Conservation (phyloP, 768 basidiomycete genomes). For the Imleria badia region DNA sequence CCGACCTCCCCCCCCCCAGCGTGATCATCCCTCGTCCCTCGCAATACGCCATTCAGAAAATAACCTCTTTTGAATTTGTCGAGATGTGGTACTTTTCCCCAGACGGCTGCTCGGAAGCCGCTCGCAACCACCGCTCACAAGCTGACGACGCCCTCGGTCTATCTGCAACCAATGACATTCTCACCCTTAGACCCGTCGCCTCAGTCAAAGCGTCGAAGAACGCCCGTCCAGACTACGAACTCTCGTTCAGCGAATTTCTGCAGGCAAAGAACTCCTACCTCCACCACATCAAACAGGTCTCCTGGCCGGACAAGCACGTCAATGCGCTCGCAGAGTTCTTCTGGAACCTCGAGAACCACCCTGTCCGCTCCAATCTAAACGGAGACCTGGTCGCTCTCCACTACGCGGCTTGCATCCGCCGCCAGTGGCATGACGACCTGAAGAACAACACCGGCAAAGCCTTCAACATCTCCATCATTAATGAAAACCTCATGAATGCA, state of each 20-base stretch:
- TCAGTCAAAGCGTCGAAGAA: constrained; percentile 17
- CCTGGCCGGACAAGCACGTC: background rate
- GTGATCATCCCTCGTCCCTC: background rate
- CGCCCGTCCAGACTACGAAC: constrained; percentile 9
- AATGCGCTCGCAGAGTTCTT: constrained; percentile 2
- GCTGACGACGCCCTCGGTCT: constrained; percentile 14
- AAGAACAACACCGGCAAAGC: background rate
- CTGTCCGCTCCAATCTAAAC: accelerated
- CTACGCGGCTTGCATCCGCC: background rate
- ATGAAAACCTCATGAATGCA: background rate
- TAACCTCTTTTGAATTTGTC: background rate
- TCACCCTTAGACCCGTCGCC: constrained; percentile 10
- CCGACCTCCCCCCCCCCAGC: background rate
- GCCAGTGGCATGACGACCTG: constrained; percentile 9
- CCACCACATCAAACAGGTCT: background rate
- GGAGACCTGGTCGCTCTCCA: background rate
- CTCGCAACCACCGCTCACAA: no score
- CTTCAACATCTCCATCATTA: constrained; percentile 4
- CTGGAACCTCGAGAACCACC: constrained; percentile 8
- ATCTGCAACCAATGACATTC: background rate
- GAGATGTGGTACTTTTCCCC: constrained; percentile 11
- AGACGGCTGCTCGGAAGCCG: no score
- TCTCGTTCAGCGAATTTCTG: constrained; percentile 20
- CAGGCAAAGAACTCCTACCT: constrained; percentile 14
- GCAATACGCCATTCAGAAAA: constrained; percentile 9